Evolutionary conservation across 495 filamentous ascomycete species (phyloP).

Genomic region (Neurospora terricola): DNA sequence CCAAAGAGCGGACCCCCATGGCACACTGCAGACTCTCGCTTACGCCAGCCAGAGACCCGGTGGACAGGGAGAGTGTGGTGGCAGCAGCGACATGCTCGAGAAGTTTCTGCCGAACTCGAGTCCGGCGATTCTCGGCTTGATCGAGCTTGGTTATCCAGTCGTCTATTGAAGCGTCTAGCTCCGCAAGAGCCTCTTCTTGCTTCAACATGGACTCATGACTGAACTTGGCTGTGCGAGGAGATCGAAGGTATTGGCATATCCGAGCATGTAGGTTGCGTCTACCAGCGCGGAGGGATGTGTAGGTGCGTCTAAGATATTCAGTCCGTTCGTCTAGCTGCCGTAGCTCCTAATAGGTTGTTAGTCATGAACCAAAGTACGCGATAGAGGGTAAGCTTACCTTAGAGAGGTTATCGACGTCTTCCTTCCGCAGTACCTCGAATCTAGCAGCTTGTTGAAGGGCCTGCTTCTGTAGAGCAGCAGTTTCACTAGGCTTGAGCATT

Average conservation of each 20-base stretch:
- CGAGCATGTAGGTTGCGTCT: slow-evolving; percentile 58
- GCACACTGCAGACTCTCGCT: slow-evolving; percentile 33
- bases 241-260: slow-evolving; percentile 59
- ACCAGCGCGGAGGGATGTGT: slow-evolving; percentile 55
- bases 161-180: slow-evolving; percentile 64
- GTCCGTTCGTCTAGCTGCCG: slow-evolving; percentile 59
- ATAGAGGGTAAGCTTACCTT: slow-evolving; percentile 30
- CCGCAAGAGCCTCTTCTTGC: slow-evolving; percentile 63
- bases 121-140: slow-evolving; percentile 62
- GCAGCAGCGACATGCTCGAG: slow-evolving; percentile 65
- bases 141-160: slow-evolving; percentile 66
- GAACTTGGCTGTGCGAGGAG: slow-evolving; percentile 51
- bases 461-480: slow-evolving; percentile 47
- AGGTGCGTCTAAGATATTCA: slow-evolving; percentile 61
- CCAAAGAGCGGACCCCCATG: slow-evolving; percentile 28
- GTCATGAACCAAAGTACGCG: neutral
- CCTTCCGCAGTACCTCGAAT: slow-evolving; percentile 57
- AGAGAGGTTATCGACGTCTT: slow-evolving; percentile 57
- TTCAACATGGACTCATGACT: slow-evolving; percentile 59
- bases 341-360: slow-evolving; percentile 41
- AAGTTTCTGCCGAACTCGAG: slow-evolving; percentile 61
- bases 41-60: slow-evolving; percentile 20
- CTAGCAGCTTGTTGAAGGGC: slow-evolving; percentile 52
- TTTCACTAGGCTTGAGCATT: slow-evolving; percentile 38
- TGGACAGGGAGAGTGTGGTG: slow-evolving; percentile 24